These are phyloP conservation scores for Xerophyta viscosa DNA, from an alignment of 106 monocot genomes.

Conservation along the genomic window DNA sequence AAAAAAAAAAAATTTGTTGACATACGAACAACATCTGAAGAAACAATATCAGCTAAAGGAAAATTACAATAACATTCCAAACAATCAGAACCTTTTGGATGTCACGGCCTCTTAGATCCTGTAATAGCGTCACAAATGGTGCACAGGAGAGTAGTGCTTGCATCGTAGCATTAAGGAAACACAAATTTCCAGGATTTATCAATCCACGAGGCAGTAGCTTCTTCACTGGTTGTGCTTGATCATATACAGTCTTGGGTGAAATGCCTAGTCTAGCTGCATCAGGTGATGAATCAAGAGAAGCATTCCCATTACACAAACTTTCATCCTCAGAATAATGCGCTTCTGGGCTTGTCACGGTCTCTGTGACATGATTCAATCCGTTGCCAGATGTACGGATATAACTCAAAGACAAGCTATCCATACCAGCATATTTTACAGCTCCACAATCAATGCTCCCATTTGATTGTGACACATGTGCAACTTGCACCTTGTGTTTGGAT, in stretches of 20 bases:
- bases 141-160: slow-evolving; percentile 88
- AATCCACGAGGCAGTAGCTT: slow-evolving; percentile 71
- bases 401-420: slow-evolving; percentile 7
- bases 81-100: slow-evolving; percentile 66
- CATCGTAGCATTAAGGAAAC: slow-evolving; percentile 91
- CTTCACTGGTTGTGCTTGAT: slow-evolving; percentile 9
- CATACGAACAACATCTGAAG: not conserved
- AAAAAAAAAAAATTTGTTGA: not conserved
- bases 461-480: slow-evolving; percentile 4
- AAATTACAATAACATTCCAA: slow-evolving; percentile 1
- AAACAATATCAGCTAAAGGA: slow-evolving; percentile 6
- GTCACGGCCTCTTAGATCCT: slow-evolving; percentile 38
- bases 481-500: slow-evolving; percentile 6
- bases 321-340: slow-evolving; percentile 7
- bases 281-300: too few relatives aligned
- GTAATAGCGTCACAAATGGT: slow-evolving; percentile 75
- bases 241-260: slow-evolving; percentile 15
- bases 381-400: slow-evolving; percentile 2
- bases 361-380: not conserved
- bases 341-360: not conserved
- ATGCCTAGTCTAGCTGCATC: slow-evolving; percentile 1
- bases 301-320: slow-evolving; percentile 1
- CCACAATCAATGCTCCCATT: slow-evolving; percentile 24
- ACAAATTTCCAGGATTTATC: slow-evolving; percentile 86
- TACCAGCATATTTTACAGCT: slow-evolving; percentile 7